Conservation (phyloP, 352 stramenopile species). For the Poterioochromonas sp. region DNA sequence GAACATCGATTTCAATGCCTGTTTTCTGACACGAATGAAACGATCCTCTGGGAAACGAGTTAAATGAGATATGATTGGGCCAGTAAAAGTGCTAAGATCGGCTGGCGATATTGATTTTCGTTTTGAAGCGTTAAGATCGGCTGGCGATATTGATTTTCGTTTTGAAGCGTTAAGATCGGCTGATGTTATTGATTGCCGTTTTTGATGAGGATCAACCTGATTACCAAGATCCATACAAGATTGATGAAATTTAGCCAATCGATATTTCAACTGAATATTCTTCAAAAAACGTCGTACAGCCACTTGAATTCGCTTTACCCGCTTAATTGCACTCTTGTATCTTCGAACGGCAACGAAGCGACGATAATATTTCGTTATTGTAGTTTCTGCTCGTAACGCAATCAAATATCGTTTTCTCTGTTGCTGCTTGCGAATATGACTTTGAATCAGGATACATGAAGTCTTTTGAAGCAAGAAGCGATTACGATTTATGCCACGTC, state of each 20-base stretch:
- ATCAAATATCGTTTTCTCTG: neutral
- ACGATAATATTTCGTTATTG: neutral
- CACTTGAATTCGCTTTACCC: constrained; percentile 18
- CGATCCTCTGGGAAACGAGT: neutral
- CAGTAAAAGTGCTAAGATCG: no score
- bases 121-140: no score
- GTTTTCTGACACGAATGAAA: neutral
- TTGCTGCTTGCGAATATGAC: neutral
- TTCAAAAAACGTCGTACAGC: neutral
- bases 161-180: no score
- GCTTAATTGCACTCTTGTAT: neutral
- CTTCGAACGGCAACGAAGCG: neutral
- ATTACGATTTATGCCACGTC: no score
- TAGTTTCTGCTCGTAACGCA: neutral
- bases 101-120: no score
- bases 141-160: no score
- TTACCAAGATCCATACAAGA: neutral
- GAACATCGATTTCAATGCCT: neutral
- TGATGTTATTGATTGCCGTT: no score
- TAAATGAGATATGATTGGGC: neutral
- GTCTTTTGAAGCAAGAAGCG: neutral
- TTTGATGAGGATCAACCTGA: no score
- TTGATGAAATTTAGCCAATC: neutral
- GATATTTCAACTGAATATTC: neutral
- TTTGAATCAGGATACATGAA: neutral